Evolutionary conservation across 2,329 filamentous ascomycete genomes (phyloP).

Genomic region (Juglanconis juglandina): DNA sequence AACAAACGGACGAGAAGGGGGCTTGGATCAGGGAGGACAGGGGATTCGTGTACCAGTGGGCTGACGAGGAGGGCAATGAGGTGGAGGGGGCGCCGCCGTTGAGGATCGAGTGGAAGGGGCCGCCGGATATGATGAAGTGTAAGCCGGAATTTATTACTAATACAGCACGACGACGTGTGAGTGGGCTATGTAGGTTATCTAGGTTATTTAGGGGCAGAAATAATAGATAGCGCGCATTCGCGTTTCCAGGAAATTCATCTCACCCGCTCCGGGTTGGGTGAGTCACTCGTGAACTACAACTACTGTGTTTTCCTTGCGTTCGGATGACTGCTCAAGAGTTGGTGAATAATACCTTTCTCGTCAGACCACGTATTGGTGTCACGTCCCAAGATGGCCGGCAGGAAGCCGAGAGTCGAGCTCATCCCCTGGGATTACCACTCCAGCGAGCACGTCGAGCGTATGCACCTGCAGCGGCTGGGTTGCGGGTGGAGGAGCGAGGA

Average conservation of each 20-base stretch:
- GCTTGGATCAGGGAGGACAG: conserved; percentile 42
- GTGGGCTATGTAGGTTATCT: not conserved
- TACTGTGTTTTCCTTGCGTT: no score
- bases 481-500: conserved; percentile 42
- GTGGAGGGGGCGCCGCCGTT: conserved; percentile 15
- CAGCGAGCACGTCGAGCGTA: conserved; percentile 35
- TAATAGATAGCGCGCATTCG: no score
- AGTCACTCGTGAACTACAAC: not conserved
- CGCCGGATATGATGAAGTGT: conserved; percentile 42
- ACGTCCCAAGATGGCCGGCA: not conserved
- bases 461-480: conserved; percentile 41
- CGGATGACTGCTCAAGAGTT: no score
- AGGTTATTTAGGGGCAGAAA: no score
- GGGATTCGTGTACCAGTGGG: conserved; percentile 38
- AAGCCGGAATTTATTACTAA: conserved; percentile 35
- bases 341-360: not conserved
- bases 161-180: conserved; percentile 38
- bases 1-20: conserved; percentile 46
- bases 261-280: no score
- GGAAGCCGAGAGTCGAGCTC: conserved; percentile 29
- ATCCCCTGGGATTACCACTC: conserved; percentile 43
- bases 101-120: conserved; percentile 37
- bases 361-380: not conserved
- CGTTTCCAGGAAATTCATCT: no score
- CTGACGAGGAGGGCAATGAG: conserved; percentile 23